A percentile compares a stretch with the other conserved stretches of the same genome.
Conservation (phyloP, 2,329 filamentous ascomycete species). For the Penicillium sp. region DNA sequence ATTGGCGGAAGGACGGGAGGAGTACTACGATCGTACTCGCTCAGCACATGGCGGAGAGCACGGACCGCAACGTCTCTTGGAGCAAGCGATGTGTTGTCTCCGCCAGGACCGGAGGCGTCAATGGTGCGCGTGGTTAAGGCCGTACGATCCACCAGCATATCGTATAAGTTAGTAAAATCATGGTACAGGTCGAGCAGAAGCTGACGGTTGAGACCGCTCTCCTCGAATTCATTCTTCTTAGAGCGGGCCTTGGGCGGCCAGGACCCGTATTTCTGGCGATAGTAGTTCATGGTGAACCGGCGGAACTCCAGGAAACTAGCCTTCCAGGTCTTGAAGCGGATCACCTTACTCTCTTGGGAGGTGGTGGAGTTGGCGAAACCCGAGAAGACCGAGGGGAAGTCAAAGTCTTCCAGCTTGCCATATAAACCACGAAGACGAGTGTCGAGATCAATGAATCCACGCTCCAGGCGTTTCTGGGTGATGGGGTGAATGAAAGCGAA, state of each 20-base stretch:
- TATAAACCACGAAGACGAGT: conserved; percentile 66
- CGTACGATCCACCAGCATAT: conserved; percentile 75
- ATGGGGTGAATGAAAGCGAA: conserved; percentile 63
- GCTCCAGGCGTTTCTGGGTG: conserved; percentile 74
- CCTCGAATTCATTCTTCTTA: conserved; percentile 85
- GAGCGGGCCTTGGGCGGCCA: conserved; percentile 88
- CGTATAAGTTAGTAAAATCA: conserved; percentile 81
- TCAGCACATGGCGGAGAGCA: conserved; percentile 71
- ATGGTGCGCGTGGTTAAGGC: conserved; percentile 71
- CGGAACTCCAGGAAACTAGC: conserved; percentile 67
- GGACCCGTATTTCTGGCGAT: conserved; percentile 60
- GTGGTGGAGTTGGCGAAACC: conserved; percentile 82
- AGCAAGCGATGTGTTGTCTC: conserved; percentile 38
- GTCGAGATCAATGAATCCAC: conserved; percentile 72
- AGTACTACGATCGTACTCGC: conserved; percentile 81
- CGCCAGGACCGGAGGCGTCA: conserved; percentile 57
- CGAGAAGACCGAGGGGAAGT: conserved; percentile 83
- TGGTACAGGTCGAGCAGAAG: conserved; percentile 77
- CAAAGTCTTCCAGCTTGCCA: conserved; percentile 72
- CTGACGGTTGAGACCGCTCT: conserved; percentile 76
- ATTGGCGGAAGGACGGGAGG: conserved; percentile 87
- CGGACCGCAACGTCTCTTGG: conserved; percentile 56
- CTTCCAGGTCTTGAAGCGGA: conserved; percentile 82
- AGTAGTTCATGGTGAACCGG: conserved; percentile 65
- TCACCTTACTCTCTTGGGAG: conserved; percentile 64